These are phyloP conservation scores for Brasenia schreberi DNA, from an alignment of 164 flowering plant genomes.

Conservation along the genomic window DNA sequence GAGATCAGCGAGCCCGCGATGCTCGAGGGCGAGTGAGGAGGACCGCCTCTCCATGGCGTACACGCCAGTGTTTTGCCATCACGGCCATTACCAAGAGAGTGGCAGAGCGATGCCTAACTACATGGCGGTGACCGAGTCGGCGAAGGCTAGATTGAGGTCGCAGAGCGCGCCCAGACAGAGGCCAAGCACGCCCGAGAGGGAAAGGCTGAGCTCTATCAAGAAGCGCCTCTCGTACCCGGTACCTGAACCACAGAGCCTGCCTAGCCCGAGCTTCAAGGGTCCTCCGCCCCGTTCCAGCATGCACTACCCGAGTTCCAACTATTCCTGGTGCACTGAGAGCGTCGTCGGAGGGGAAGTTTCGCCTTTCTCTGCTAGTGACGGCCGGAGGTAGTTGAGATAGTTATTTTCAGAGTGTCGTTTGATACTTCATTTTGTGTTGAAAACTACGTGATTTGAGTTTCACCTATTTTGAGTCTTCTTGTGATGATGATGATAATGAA, in stretches of 20 bases:
- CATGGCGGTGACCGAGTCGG: conserved; percentile 89
- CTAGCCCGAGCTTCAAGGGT: conserved; percentile 44
- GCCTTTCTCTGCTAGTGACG: conserved; percentile 45
- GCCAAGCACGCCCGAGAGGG: conserved; percentile 37
- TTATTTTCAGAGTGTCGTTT: too few relatives aligned
- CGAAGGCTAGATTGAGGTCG: conserved; percentile 57
- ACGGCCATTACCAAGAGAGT: conserved; percentile 2
- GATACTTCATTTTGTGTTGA: too few relatives aligned
- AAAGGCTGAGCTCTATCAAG: conserved; percentile 29
- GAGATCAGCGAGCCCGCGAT: conserved; percentile 59
- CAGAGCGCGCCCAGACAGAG: conserved; percentile 13
- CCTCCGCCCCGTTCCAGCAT: conserved; percentile 4
- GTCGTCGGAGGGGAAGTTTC: conserved; percentile 40
- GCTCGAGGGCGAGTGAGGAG: conserved; percentile 14
- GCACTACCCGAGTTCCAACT: conserved; percentile 26
- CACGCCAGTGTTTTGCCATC: neutral
- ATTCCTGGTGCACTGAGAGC: conserved; percentile 34
- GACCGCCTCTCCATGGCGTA: neutral
- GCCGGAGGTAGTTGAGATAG: conserved; percentile 44
- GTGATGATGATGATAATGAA: too few relatives aligned
- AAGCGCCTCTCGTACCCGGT: conserved; percentile 61
- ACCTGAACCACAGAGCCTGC: conserved; percentile 24
- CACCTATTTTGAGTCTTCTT: too few relatives aligned
- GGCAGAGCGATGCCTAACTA: conserved; percentile 40
- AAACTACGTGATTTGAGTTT: too few relatives aligned